Evolutionary conservation across 371 early-diverging fungal genomes (phyloP), one percentile per base, ranked within the genome.

Genomic region (Mortierella sp.): DNA sequence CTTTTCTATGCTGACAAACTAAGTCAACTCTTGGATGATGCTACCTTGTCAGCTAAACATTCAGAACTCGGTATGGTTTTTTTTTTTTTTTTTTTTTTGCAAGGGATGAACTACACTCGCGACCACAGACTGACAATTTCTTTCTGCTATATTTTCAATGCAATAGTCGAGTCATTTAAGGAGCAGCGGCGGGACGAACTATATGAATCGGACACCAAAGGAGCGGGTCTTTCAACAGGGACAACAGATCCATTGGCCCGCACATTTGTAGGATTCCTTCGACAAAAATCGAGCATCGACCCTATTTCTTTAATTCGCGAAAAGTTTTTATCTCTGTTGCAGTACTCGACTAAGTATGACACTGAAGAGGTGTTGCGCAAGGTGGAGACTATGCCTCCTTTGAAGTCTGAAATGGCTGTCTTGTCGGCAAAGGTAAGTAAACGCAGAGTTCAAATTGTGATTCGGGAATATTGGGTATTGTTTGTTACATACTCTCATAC

Each of bases 361-460:
- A 25, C 73, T 1, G 11, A 44, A 1, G 65, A 51, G 4, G 19
- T 73, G 7, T 47, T 79, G 15, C 21, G 64, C 1, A 48, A 69
- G 19, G 60, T 79, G 12, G 64, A 63, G 6, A 25, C 43, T 1
- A 62, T 64, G 21, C 47, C 66, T 11, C 18, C 53, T 26, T 15
- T 79, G 28, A 37, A 55, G 18, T 67, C 84, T 50, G 90, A 90
- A 68, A 82, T 65, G 30, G 87, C 80, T 0, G 84, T 90, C 45
- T 68, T 90, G 37, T 81, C 84, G 48, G 85, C 87, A 50, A 64
- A 81, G 73, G 90, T 87, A 86, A 57, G 45, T 43, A 26, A 46
- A 14, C 45, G 11, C 45, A n/a, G n/a, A n/a, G n/a, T n/a, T n/a
- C n/a, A n/a, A n/a, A n/a, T n/a, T n/a, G n/a, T n/a, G n/a, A n/a